Evolutionary conservation across 2,329 filamentous ascomycete genomes (phyloP).

Genomic region (Ophiocordyceps robertsii): DNA sequence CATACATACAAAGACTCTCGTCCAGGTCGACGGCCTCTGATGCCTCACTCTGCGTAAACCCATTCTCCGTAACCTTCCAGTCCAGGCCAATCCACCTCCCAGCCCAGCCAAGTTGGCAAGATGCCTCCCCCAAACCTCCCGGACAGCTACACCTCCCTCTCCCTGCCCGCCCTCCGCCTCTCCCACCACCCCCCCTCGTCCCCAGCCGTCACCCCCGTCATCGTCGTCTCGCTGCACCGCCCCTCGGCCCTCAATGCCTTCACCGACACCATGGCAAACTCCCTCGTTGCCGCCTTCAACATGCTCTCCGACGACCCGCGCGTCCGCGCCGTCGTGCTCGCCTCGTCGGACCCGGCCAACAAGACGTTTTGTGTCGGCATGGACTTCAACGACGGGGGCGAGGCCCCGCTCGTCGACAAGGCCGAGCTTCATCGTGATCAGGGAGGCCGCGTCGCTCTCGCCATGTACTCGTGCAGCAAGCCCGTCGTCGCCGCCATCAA

Average conservation of each 20-base stretch:
- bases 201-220: slow-evolving; percentile 41
- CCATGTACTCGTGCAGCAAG: slow-evolving; percentile 43
- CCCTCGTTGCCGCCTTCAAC: slow-evolving; percentile 41
- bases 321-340: slow-evolving; percentile 41
- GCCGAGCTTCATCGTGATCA: slow-evolving; percentile 29
- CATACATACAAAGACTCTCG: too few species aligned
- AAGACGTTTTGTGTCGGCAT: slow-evolving; percentile 45
- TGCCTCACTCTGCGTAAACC: too few species aligned
- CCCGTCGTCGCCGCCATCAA: slow-evolving; percentile 46
- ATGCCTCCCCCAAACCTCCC: slow-evolving; percentile 9
- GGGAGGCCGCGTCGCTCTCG: slow-evolving; percentile 39
- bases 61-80: too few species aligned
- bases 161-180: slow-evolving; percentile 30
- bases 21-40: too few species aligned
- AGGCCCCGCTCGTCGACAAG: slow-evolving; percentile 8
- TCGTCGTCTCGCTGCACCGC: slow-evolving; percentile 51
- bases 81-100: too few species aligned
- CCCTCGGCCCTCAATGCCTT: slow-evolving; percentile 57
- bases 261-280: slow-evolving; percentile 47
- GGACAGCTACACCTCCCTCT: slow-evolving; percentile 25
- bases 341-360: slow-evolving; percentile 33
- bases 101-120: not conserved
- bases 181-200: slow-evolving; percentile 37
- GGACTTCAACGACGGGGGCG: slow-evolving; percentile 30
- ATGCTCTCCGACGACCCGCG: slow-evolving; percentile 38